Base-by-base conservation (phyloP, 768 basidiomycete genomes). In the Podaxis sp. region DNA sequence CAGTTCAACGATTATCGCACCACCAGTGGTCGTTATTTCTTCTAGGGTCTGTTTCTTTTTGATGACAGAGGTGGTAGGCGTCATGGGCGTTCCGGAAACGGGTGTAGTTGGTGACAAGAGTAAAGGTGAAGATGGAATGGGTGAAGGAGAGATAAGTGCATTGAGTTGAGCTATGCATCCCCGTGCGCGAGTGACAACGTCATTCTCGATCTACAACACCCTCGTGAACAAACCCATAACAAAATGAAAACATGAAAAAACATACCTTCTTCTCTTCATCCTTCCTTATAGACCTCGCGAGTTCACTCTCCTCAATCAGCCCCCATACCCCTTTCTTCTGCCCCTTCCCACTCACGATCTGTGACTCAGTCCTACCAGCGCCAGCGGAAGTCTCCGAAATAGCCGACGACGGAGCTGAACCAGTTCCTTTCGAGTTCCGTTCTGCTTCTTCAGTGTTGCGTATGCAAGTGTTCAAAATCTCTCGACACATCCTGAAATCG, bases 401-500 rank as follows among this genome's bases (percentile, higher is more conserved):
- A 16, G 50, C 57, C 3, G 57, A 51, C 7, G 36, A 14, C 18
- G 36, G 46, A 23, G 36, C 32, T 3, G 68, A 70, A 50, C 67
- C 68, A 2, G 68, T 67, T 18, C 66, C 67, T 60, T 72, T 77
- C 42, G 73, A 66, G 35, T 61, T 66, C 48, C 76, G 68, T 66
- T 89, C 89, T 0, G 90, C 95, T 59, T 89, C 87, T 70, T 98
- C 95, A 0, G 96, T 98, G 65, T 99, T 98, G 60, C 95, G 78
- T 6, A 95, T 86, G 71, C 96, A 99, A 10, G 87, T 84, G 64
- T 90, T 91, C 62, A 98, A 73, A 56, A 99, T 96, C 57, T 93
- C 90, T 40, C 95, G 83, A 65, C 90, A 93, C 75, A 95, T 85
- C 59, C 90, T 81, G 58, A 9, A 9, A 9, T 32, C 32, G 7